Evolutionary conservation across 2,329 filamentous ascomycete species (phyloP).

Genomic region (Plectosphaerella plurivora): DNA sequence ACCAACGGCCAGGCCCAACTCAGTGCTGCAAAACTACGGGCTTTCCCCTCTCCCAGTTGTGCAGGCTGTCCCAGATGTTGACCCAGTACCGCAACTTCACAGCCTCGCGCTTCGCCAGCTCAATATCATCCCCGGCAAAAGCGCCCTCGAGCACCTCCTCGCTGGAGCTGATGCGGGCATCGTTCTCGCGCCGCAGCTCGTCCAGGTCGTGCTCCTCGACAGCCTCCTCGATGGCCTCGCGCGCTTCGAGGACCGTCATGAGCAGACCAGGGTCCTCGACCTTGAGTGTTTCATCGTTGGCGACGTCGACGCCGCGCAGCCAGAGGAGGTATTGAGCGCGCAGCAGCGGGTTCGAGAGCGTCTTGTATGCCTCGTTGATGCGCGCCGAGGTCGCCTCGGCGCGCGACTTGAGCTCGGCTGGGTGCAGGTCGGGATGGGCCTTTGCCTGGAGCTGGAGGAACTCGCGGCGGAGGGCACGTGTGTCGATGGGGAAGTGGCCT

Average conservation of each 20-base stretch:
- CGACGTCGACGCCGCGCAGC: constrained; percentile 70
- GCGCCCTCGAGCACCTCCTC: constrained; percentile 58
- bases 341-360: constrained; percentile 69
- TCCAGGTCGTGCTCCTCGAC: constrained; percentile 60
- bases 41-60: constrained; percentile 80
- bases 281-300: constrained; percentile 70
- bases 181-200: constrained; percentile 60
- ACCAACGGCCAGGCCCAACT: neutral
- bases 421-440: constrained; percentile 68
- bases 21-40: constrained; percentile 48
- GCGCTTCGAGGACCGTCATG: constrained; percentile 74
- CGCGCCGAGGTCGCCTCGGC: constrained; percentile 76
- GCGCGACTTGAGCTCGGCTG: constrained; percentile 46
- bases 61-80: constrained; percentile 75
- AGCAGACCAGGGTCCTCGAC: constrained; percentile 66
- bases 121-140: constrained; percentile 63
- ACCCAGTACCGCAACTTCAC: constrained; percentile 85
- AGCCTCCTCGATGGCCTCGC: constrained; percentile 71
- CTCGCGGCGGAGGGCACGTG: constrained; percentile 68
- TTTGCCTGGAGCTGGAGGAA: constrained; percentile 79
- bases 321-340: constrained; percentile 87
- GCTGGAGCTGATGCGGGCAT: constrained; percentile 58
- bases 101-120: constrained; percentile 65
- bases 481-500: constrained; percentile 72
- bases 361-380: constrained; percentile 91